Evolutionary conservation across 805 yeast genomes (phyloP), one percentile per base, ranked within the genome.

Genomic region (Tetrapisispora taiwanensis): DNA sequence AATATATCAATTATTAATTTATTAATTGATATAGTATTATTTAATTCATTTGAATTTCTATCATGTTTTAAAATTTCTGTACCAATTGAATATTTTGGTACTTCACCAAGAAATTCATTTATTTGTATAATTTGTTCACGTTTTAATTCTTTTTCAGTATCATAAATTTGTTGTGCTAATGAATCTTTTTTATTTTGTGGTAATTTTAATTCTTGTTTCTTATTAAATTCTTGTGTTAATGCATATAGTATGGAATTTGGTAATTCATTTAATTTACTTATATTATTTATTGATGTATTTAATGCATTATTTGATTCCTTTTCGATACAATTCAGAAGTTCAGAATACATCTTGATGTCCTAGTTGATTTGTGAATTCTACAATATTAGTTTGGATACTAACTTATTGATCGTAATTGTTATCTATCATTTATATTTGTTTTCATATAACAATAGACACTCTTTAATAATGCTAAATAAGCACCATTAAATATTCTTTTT

Each of bases 11-110:
- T 43, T 2, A 53, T 49, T 19, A 59, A 36, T 37, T 45, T 46
- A 13, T 52, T 46, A 26, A 59, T 38, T 13, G 55, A 50, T 5
- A 46, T 26, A 14, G 54, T 50, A 37, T 40, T 10, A 32, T 37
- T n/a, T 37, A 39, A 15, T 39, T 43, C 10, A 44, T 36, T 13
- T 30, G 41, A 27, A 28, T 34, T n/a, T 42, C 33, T 7, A 34
- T 43, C 19, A 7, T 38, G n/a, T 7, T 28, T 35, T 35, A 47
- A 41, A 14, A 56, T 30, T 36, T 54, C 53, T 4, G 48, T 47
- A 10, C 61, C 61, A 10, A 58, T 45, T 9, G 50, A 34, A 36
- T 55, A 49, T 17, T 48, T 49, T 2, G 59, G 63, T 30, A 58
- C 43, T 37, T 56, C 63, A n/a, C 59, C 58, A 9, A 56, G 48